These are phyloP conservation scores for Phytophthora pini DNA, from an alignment of 352 stramenopile species.

Conservation along the genomic window DNA sequence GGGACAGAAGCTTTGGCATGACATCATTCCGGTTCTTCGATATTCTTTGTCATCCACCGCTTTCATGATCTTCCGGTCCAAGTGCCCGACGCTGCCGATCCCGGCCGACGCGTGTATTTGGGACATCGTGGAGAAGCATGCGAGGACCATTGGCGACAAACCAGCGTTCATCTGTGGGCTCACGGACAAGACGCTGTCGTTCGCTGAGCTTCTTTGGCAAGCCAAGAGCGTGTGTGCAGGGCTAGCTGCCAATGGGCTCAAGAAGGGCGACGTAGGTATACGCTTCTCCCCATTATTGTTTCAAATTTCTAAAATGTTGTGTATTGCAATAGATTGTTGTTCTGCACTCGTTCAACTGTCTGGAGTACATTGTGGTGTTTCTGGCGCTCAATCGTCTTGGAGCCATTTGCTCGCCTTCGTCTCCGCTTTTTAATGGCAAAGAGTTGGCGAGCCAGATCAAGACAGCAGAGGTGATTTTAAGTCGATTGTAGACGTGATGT, in stretches of 20 bases:
- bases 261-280: constrained; percentile 49
- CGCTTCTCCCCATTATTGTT: too few relatives aligned
- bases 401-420: constrained; percentile 49
- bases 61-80: constrained; percentile 55
- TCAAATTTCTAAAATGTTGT: too few relatives aligned
- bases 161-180: constrained; percentile 52
- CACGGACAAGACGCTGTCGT: constrained; percentile 47
- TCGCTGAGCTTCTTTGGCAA: constrained; percentile 32
- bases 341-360: constrained; percentile 60
- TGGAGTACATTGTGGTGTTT: constrained; percentile 59
- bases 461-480: constrained; percentile 8
- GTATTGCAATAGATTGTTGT: constrained; percentile 44
- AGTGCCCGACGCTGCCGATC: constrained; percentile 29
- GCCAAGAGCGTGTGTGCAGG: constrained; percentile 38
- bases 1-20: constrained; percentile 11
- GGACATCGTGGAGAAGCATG: constrained; percentile 48
- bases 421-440: constrained; percentile 40
- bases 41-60: not conserved
- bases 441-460: constrained; percentile 46
- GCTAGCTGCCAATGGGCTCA: constrained; percentile 45
- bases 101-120: constrained; percentile 46
- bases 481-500: not conserved
- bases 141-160: constrained; percentile 24
- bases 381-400: constrained; percentile 48
- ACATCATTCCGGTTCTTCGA: not conserved